Conservation (phyloP, 75 land plant genomes). For the Pinus taeda region DNA sequence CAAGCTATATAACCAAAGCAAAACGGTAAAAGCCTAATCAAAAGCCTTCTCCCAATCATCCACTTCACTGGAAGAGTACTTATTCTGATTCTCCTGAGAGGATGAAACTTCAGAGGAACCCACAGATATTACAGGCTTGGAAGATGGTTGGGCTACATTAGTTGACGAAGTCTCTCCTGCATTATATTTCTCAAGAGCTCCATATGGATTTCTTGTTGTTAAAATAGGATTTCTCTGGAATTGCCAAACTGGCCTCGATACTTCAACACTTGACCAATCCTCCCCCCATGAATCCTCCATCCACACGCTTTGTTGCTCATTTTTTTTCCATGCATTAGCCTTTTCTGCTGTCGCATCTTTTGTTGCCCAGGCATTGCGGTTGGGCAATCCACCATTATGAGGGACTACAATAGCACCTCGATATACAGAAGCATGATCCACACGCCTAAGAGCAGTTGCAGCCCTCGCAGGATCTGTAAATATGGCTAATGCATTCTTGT, state of each 20-base stretch:
- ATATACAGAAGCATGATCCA: constrained; percentile 95
- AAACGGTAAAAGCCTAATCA: constrained; percentile 15
- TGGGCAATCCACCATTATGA: constrained; percentile 23
- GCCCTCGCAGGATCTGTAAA: constrained; percentile 85
- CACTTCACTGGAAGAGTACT: constrained; percentile 17
- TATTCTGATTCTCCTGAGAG: background rate
- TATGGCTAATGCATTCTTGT: constrained; percentile 92
- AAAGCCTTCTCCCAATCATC: constrained; percentile 77
- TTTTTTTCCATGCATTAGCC: constrained; percentile 55
- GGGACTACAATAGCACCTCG: constrained; percentile 64
- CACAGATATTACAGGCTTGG: constrained; percentile 2
- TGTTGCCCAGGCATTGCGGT: constrained; percentile 44
- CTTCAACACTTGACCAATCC: constrained; percentile 24
- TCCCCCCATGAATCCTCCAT: constrained; percentile 69
- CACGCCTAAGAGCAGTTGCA: constrained; percentile 87
- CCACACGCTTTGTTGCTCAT: constrained; percentile 42
- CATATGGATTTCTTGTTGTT: constrained; percentile 62
- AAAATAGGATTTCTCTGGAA: constrained; percentile 43
- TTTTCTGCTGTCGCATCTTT: constrained; percentile 13
- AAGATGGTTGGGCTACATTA: background rate
- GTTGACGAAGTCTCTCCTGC: constrained; percentile 11
- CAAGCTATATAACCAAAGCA: too few species aligned
- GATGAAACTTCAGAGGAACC: background rate
- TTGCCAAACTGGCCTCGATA: constrained; percentile 40
- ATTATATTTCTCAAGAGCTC: constrained; percentile 31